Base-by-base conservation (phyloP, 441 rosid species). In the Flueggea neowawraea region DNA sequence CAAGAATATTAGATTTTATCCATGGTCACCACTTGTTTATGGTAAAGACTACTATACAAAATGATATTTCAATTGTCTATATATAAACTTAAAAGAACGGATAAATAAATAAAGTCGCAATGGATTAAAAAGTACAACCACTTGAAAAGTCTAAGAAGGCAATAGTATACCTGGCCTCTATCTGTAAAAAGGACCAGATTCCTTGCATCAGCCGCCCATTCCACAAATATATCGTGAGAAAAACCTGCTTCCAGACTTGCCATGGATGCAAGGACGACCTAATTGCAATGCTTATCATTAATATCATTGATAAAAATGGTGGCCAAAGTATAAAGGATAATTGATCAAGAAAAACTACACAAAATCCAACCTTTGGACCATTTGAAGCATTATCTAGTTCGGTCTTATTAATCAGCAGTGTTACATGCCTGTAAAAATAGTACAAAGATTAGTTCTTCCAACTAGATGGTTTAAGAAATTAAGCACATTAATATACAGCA, bases 221-320 rank as follows among this genome's bases (percentile, higher is more conserved):
- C 96, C 65, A 86, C 96, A 57, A 94, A 89, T 72, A 94, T 89
- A 72, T 91, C 97, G 65, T 89, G 99, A 69, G 99, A 82, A 73
- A 91, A 91, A 54, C 99, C 99, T 49, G 96, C 96, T 77, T 94
- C 97, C 68, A 94, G 85, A 69, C 97, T 94, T 62, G 86, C 97
- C 97, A 94, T 89, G 73, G 99, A 94, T 61, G 96, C 92, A 69
- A 91, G 84, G 64, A 91, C 95, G 71, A 94, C 89, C 99, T 94
- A 73, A 68, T 70, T 17, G 63, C 68, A 60, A 68, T 64, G 71
- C 47, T 14, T 71, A 69, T n/a, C 56, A 54, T 17, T 54, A 56
- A 62, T 31, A 36, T 51, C 33, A 65, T 22, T 22, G 28, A 22
- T 22, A 22, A 22, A 22, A 22, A 57, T 15, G 31, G 36, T 36